Percentiles rank a stretch among this genome's conserved stretches.
These are phyloP conservation scores for Sergeia podlipaevii DNA, from an alignment of 208 protist genomes.

Conservation along the genomic window DNA sequence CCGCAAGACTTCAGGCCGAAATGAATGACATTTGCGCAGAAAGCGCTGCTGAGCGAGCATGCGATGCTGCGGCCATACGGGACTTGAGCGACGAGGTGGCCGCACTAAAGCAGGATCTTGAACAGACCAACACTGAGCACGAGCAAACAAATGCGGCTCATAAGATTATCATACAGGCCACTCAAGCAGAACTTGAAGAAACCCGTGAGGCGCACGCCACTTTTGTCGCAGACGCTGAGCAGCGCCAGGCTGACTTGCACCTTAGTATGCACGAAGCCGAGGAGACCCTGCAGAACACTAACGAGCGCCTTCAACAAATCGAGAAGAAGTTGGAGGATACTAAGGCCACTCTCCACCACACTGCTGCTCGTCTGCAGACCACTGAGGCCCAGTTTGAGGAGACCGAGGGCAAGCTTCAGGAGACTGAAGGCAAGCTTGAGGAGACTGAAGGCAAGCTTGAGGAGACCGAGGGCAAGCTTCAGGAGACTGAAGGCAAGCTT, in stretches of 20 bases:
- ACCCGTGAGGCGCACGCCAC: slow-evolving; percentile 8
- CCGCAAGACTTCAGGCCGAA: slow-evolving; percentile 3
- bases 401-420: slow-evolving; percentile 19
- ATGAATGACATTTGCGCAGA: slow-evolving; percentile 1
- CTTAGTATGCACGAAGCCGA: not conserved
- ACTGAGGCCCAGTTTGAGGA: slow-evolving; percentile 15
- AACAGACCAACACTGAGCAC: slow-evolving; percentile 13
- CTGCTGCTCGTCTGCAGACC: not conserved
- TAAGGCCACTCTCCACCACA: not conserved
- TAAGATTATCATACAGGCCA: not conserved
- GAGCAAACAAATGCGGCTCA: slow-evolving; percentile 3
- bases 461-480: not conserved
- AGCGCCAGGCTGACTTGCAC: slow-evolving; percentile 5
- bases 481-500: not conserved
- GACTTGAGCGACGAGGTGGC: slow-evolving; percentile 14
- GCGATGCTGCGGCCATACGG: slow-evolving; percentile 11
- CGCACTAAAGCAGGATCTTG: slow-evolving; percentile 22
- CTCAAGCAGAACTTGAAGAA: slow-evolving; percentile 19
- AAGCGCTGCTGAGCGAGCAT: slow-evolving; percentile 11
- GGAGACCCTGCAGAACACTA: not conserved
- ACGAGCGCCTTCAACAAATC: slow-evolving; percentile 5
- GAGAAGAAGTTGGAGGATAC: not conserved
- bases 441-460: slow-evolving; percentile 3
- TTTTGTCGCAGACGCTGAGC: slow-evolving; percentile 4
- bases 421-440: slow-evolving; percentile 17